Evolutionary conservation across 1,284 basidiomycete species (phyloP).

Genomic region (Ustilago esculenta): DNA sequence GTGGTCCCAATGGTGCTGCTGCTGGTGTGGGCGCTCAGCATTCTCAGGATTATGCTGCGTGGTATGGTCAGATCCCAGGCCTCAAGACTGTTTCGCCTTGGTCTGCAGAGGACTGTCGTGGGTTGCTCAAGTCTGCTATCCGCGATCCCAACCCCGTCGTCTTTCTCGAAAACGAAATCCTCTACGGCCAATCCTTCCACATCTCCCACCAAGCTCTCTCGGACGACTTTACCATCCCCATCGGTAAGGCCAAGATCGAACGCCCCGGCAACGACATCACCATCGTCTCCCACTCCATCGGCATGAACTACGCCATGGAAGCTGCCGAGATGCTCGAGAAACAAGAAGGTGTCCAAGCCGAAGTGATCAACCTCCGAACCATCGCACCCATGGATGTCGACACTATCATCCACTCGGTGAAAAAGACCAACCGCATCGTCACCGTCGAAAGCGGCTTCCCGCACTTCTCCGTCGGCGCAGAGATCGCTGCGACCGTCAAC

Average conservation of each 20-base stretch:
- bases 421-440: slow-evolving; percentile 96
- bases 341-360: slow-evolving; percentile 91
- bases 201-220: slow-evolving; percentile 94
- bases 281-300: slow-evolving; percentile 81
- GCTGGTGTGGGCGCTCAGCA: slow-evolving; percentile 88
- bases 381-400: slow-evolving; percentile 97
- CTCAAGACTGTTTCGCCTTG: slow-evolving; percentile 98
- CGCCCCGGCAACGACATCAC: slow-evolving; percentile 91
- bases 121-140: slow-evolving; percentile 95
- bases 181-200: slow-evolving; percentile 96
- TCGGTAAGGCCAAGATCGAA: slow-evolving; percentile 98
- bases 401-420: slow-evolving; percentile 92
- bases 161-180: slow-evolving; percentile 98
- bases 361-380: slow-evolving; percentile 95
- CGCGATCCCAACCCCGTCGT: slow-evolving; percentile 98
- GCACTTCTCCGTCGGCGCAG: slow-evolving; percentile 94
- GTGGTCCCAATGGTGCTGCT: slow-evolving; percentile 98
- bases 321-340: slow-evolving; percentile 86
- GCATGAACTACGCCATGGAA: slow-evolving; percentile 70
- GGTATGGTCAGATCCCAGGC: slow-evolving; percentile 96
- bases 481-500: slow-evolving; percentile 83
- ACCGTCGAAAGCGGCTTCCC: slow-evolving; percentile 99
- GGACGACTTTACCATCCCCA: slow-evolving; percentile 88
- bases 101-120: slow-evolving; percentile 97
- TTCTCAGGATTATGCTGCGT: slow-evolving; percentile 71